Conservation (phyloP, 2,329 filamentous ascomycete species). For the Colletotrichum viniferum region DNA sequence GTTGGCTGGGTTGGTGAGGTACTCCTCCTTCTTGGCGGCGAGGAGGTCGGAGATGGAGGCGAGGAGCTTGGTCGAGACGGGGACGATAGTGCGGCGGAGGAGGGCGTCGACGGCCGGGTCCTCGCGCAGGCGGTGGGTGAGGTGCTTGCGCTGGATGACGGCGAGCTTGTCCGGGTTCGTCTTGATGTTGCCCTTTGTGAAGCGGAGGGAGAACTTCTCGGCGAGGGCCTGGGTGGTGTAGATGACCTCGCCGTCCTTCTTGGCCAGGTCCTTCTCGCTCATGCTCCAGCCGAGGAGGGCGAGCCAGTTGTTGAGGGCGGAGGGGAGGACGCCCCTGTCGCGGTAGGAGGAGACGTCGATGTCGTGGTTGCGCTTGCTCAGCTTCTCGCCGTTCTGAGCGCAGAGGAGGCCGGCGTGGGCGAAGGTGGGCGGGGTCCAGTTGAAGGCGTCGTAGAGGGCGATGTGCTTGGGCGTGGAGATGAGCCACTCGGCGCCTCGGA, state of each 20-base stretch:
- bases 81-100: slow-evolving; percentile 15
- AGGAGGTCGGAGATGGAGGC: background rate
- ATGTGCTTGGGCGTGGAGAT: slow-evolving; percentile 82
- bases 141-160: slow-evolving; percentile 76
- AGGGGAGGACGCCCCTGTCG: slow-evolving; percentile 49
- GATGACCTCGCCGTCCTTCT: slow-evolving; percentile 61
- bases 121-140: slow-evolving; percentile 34
- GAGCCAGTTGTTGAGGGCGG: slow-evolving; percentile 76
- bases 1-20: background rate
- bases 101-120: background rate
- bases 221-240: slow-evolving; percentile 75
- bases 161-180: slow-evolving; percentile 81
- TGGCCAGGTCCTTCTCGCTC: slow-evolving; percentile 42
- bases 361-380: slow-evolving; percentile 80
- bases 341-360: slow-evolving; percentile 59
- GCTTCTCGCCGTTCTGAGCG: slow-evolving; percentile 71
- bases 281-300: slow-evolving; percentile 86
- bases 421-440: slow-evolving; percentile 75
- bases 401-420: slow-evolving; percentile 81
- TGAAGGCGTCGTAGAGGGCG: slow-evolving; percentile 76
- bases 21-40: background rate
- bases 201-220: slow-evolving; percentile 79
- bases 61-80: slow-evolving; percentile 11
- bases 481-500: slow-evolving; percentile 95
- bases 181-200: slow-evolving; percentile 88